Evolutionary conservation across 208 protist species (phyloP), one percentile per base, ranked within the genome.

Genomic region (Porcisia hertigi): DNA sequence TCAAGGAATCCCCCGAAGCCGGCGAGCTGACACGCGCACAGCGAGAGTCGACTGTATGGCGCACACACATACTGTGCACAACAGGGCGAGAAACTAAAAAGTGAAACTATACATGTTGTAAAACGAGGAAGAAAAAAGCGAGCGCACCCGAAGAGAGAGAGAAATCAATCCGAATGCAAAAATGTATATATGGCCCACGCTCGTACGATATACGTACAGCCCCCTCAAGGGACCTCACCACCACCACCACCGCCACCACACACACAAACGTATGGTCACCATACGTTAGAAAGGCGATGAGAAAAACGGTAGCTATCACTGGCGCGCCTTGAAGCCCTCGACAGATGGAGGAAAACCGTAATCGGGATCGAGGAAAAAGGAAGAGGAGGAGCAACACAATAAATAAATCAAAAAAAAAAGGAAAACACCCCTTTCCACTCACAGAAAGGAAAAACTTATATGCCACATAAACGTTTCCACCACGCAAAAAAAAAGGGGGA

Each of bases 81-180:
- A 20, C 6, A 52, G 23, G 6, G 39, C 12, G 41, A 52, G 36
- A 45, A 65, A 47, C 12, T 12, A 64, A 65, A 53, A 54, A 3
- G 25, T 45, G 14, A 63, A 52, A 74, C 55, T 74, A 39, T 74
- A 74, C 53, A 74, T 63, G 55, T 25, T 18, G 9, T 34, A 74
- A 36, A n/a, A 73, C 23, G 45, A 73, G 36, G 11, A 74, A 52
- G 25, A 53, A 23, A 62, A n/a, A 47, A 34, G 43, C 30, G 52
- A 49, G 12, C 30, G 20, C 53, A 5, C 63, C 34, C 36, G 5
- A 6, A 36, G 2, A 34, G 6, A 25, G 34, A 9, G 12, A 23
- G 30, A 14, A 3, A 3, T 12, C 45, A 49, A 9, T 49, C 3
- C 45, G 9, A 49, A 25, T 14, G 2, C 6, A 67, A 49, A 16